phyloP scores from a whole-genome alignment of 208 protist genomes.

The Leishmania mexicana region DNA sequence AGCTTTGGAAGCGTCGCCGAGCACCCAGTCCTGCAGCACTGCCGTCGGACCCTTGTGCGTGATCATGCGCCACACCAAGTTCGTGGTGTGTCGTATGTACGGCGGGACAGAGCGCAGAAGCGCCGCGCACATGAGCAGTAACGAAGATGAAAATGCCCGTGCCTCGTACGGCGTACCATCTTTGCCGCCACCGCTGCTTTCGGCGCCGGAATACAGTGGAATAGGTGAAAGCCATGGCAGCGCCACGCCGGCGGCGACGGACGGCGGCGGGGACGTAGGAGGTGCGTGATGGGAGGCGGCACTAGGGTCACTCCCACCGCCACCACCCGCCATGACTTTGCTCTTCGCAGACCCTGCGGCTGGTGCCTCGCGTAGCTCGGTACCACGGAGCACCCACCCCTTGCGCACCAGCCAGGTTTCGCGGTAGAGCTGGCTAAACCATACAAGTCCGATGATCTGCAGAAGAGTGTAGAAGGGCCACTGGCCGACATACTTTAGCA shows the following conservation, averaged over 20 bases:
- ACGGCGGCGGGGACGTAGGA: neutral
- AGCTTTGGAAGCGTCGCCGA: constrained; percentile 23
- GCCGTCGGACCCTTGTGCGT: constrained; percentile 24
- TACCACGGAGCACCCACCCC: constrained; percentile 36
- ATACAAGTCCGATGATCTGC: constrained; percentile 44
- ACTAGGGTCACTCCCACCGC: neutral
- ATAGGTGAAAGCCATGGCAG: constrained; percentile 21
- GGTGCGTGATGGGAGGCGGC: neutral
- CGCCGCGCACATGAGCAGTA: neutral
- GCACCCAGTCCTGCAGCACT: constrained; percentile 30
- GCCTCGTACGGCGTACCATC: neutral
- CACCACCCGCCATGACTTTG: neutral
- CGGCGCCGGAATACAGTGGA: neutral
- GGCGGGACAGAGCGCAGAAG: neutral
- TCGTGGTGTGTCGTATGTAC: constrained; percentile 11
- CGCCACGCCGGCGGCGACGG: neutral
- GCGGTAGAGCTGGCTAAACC: constrained; percentile 44
- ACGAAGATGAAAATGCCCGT: neutral
- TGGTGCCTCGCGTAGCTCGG: constrained; percentile 16
- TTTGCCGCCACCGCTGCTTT: neutral
- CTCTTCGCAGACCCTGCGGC: neutral
- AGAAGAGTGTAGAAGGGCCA: constrained; percentile 46
- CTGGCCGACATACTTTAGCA: constrained; percentile 38
- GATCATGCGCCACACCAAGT: constrained; percentile 20
- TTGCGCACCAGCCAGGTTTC: constrained; percentile 52